Evolutionary conservation across 2,329 filamentous ascomycete species (phyloP).

Genomic region (Trichoderma sp.): DNA sequence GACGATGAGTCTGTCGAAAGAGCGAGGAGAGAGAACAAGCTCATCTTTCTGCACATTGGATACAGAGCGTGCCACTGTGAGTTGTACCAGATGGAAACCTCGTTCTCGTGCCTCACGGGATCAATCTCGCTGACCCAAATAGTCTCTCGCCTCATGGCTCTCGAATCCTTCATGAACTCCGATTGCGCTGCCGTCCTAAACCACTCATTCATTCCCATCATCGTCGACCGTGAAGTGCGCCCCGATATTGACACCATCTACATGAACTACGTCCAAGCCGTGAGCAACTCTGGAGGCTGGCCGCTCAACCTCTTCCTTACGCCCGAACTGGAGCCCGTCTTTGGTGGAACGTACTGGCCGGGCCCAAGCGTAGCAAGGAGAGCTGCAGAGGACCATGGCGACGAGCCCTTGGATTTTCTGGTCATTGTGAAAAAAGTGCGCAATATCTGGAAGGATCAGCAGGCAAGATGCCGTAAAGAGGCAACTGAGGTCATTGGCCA

Average conservation of each 20-base stretch:
- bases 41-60: conserved; percentile 92
- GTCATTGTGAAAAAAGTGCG: conserved; percentile 79
- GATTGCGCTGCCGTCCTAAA: conserved; percentile 83
- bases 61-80: conserved; percentile 94
- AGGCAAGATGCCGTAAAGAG: conserved; percentile 78
- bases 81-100: conserved; percentile 38
- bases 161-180: conserved; percentile 84
- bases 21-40: conserved; percentile 78
- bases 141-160: conserved; percentile 89
- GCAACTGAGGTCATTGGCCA: conserved; percentile 80
- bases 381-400: conserved; percentile 43
- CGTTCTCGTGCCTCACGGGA: background rate
- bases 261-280: conserved; percentile 97
- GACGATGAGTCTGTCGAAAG: conserved; percentile 73
- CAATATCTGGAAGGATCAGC: conserved; percentile 77
- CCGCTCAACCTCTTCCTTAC: conserved; percentile 96
- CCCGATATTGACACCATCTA: conserved; percentile 95
- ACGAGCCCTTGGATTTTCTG: conserved; percentile 74
- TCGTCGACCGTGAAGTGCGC: conserved; percentile 90
- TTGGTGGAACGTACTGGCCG: conserved; percentile 95
- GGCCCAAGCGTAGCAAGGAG: conserved; percentile 64
- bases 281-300: conserved; percentile 88
- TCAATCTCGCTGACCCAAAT: conserved; percentile 28
- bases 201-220: conserved; percentile 83
- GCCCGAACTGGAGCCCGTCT: conserved; percentile 87